A percentile compares a stretch with the other conserved stretches of the same genome.
Conservation (phyloP, 352 stramenopile species). For the Phytophthora cactorum region DNA sequence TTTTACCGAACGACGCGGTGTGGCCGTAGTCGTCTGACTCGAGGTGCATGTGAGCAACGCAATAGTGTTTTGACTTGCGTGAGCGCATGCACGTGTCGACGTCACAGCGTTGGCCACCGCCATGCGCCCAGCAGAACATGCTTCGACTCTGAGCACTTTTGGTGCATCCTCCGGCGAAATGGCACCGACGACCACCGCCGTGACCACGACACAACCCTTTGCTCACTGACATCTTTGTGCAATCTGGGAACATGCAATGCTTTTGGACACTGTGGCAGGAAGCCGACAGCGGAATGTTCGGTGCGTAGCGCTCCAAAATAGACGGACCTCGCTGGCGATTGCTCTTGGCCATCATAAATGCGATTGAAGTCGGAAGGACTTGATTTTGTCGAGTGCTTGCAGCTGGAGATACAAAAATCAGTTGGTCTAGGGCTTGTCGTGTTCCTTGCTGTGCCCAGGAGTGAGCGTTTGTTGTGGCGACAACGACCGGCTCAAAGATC, state of each 20-base stretch:
- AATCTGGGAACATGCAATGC: constrained; percentile 59
- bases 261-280: constrained; percentile 70
- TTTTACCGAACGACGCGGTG: constrained; percentile 18
- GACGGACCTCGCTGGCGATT: constrained; percentile 22
- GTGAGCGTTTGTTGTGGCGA: constrained; percentile 1
- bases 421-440: constrained; percentile 10
- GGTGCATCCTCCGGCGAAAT: constrained; percentile 52
- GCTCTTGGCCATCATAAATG: constrained; percentile 20
- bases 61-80: constrained; percentile 73
- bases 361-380: constrained; percentile 25
- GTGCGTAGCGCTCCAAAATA: constrained; percentile 51
- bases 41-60: constrained; percentile 59
- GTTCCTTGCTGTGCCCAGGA: constrained; percentile 1
- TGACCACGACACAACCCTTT: constrained; percentile 71
- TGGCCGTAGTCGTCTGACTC: constrained; percentile 20
- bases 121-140: constrained; percentile 75
- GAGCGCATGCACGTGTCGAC: constrained; percentile 66
- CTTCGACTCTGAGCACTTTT: constrained; percentile 77
- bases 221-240: constrained; percentile 73
- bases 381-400: constrained; percentile 1
- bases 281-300: constrained; percentile 46
- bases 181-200: constrained; percentile 69
- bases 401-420: constrained; percentile 7
- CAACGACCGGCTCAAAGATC: constrained; percentile 8
- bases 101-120: constrained; percentile 72